Evolutionary conservation across 805 yeast species (phyloP).

Genomic region (Metschnikowia santaceciliae): DNA sequence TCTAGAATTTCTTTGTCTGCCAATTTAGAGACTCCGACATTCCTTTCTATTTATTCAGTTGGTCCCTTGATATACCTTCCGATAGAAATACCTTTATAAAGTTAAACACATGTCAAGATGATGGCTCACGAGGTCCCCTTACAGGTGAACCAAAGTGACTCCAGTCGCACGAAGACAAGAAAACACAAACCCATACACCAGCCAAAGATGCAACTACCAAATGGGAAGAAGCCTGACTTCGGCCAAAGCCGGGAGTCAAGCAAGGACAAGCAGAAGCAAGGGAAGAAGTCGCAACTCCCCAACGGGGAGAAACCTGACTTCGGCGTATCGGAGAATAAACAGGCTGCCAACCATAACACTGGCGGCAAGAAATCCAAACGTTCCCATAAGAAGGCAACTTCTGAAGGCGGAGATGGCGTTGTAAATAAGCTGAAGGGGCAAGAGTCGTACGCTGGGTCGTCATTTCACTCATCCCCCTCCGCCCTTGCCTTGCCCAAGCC

Average conservation of each 20-base stretch:
- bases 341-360: not conserved
- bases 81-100: not conserved
- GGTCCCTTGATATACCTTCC: not conserved
- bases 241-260: constrained; percentile 10
- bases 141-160: constrained; percentile 20
- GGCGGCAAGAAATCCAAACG: constrained; percentile 7
- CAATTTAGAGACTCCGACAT: not conserved
- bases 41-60: not conserved
- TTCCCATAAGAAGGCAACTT: constrained; percentile 3
- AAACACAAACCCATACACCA: constrained; percentile 15
- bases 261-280: constrained; percentile 8
- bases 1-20: not conserved
- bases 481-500: constrained; percentile 56
- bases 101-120: constrained; percentile 10
- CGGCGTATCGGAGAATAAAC: constrained; percentile 15
- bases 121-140: constrained; percentile 32
- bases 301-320: constrained; percentile 24
- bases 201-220: constrained; percentile 23
- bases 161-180: constrained; percentile 13
- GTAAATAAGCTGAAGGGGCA: constrained; percentile 6
- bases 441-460: constrained; percentile 51
- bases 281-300: constrained; percentile 17
- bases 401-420: not conserved
- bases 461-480: constrained; percentile 54
- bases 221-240: constrained; percentile 30